Conservation (phyloP, 176 grass and related monocot genomes). For the Poa pratensis region DNA sequence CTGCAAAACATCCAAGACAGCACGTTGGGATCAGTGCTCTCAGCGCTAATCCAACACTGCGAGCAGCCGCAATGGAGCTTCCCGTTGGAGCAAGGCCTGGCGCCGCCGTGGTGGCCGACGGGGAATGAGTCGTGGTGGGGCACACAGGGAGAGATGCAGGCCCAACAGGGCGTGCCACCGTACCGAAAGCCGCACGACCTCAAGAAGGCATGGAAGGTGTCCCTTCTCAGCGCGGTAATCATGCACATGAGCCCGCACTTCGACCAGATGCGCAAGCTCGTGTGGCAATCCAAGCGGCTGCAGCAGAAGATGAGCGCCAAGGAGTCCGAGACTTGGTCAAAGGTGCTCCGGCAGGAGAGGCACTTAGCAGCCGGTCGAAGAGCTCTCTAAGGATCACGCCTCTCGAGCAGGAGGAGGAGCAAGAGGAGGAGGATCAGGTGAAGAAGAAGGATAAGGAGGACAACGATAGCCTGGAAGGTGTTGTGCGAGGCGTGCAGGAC, state of each 20-base stretch:
- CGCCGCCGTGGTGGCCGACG: constrained; percentile 84
- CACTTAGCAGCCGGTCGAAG: constrained; percentile 26
- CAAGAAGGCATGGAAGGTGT: constrained; percentile 83
- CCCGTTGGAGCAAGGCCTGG: constrained; percentile 57
- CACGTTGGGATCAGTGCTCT: constrained; percentile 73
- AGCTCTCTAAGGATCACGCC: constrained; percentile 32
- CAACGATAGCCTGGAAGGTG: not conserved
- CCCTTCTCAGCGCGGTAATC: constrained; percentile 70
- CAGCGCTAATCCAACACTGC: constrained; percentile 75
- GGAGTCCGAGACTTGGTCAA: constrained; percentile 66
- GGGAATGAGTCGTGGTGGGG: constrained; percentile 78
- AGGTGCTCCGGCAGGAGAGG: constrained; percentile 67
- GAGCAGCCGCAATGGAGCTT: constrained; percentile 69
- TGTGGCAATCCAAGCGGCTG: constrained; percentile 73
- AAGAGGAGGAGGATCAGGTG: not conserved
- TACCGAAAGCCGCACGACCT: constrained; percentile 92
- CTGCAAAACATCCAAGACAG: constrained; percentile 70
- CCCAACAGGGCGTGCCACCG: constrained; percentile 57
- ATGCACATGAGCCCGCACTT: constrained; percentile 80
- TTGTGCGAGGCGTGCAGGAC: constrained; percentile 30
- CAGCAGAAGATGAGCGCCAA: constrained; percentile 72
- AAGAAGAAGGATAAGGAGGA: not conserved
- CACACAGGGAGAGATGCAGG: constrained; percentile 56
- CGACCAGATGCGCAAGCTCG: constrained; percentile 65
- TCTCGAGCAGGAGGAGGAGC: constrained; percentile 24